Percentiles rank a stretch among this genome's conserved stretches.
Conservation (phyloP, 495 filamentous ascomycete species). For the Annulohypoxylon moriforme region DNA sequence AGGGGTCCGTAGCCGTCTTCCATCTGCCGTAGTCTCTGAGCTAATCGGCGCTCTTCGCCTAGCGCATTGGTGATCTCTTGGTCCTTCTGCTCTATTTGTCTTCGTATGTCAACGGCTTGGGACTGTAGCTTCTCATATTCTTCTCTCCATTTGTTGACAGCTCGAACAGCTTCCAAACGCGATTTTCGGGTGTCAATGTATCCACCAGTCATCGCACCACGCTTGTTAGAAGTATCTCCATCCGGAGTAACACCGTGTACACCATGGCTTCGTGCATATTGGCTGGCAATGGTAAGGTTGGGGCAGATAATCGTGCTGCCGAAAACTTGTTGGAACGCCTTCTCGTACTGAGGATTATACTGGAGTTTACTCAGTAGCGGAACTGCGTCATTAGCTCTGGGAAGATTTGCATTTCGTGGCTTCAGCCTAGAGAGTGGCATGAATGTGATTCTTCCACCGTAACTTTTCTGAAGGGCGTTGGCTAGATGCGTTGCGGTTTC, state of each 20-base stretch:
- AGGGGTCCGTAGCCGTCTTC: slow-evolving; percentile 87
- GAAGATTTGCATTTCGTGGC: slow-evolving; percentile 75
- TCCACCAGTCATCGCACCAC: slow-evolving; percentile 93
- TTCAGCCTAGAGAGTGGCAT: slow-evolving; percentile 89
- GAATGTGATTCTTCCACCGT: slow-evolving; percentile 90
- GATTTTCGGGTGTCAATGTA: slow-evolving; percentile 87
- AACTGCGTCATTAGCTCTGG: slow-evolving; percentile 85
- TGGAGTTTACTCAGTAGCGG: slow-evolving; percentile 87
- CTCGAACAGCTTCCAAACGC: slow-evolving; percentile 82
- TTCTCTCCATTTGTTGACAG: slow-evolving; percentile 77
- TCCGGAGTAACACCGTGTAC: slow-evolving; percentile 94
- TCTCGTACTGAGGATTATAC: slow-evolving; percentile 80
- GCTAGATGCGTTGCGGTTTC: slow-evolving; percentile 84
- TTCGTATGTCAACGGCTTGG: slow-evolving; percentile 53
- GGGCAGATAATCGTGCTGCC: slow-evolving; percentile 95
- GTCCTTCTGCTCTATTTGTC: slow-evolving; percentile 77
- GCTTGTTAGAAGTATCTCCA: slow-evolving; percentile 92
- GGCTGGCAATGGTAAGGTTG: slow-evolving; percentile 82
- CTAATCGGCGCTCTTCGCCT: slow-evolving; percentile 82
- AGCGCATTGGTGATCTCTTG: slow-evolving; percentile 87
- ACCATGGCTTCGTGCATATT: slow-evolving; percentile 90
- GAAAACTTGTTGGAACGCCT: slow-evolving; percentile 92
- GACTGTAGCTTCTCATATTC: slow-evolving; percentile 74
- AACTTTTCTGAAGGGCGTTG: slow-evolving; percentile 80
- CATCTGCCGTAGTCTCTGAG: slow-evolving; percentile 80